phyloP scores from a whole-genome alignment of 2,329 filamentous ascomycete species.

The Thielaviopsis cerberus region DNA sequence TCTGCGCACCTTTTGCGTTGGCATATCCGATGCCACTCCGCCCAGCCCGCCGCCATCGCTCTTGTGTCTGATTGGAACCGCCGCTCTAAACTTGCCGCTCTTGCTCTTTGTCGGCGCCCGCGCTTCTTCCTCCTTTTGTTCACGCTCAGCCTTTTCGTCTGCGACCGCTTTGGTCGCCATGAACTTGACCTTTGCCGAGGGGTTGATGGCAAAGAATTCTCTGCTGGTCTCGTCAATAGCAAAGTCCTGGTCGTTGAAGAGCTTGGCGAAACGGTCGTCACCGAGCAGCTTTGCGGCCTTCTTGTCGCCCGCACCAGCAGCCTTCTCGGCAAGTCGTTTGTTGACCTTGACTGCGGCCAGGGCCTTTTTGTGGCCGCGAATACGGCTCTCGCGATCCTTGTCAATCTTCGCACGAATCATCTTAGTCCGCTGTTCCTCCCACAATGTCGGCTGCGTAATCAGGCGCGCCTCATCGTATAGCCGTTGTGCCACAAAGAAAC shows the following conservation, averaged over 20 bases:
- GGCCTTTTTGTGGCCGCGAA: constrained; percentile 75
- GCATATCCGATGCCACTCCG: neutral
- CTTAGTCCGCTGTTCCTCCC: constrained; percentile 81
- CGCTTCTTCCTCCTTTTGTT: constrained; percentile 17
- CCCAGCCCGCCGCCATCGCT: constrained; percentile 9
- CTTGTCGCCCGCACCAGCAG: constrained; percentile 36
- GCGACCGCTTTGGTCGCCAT: constrained; percentile 7
- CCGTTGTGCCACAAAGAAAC: constrained; percentile 89
- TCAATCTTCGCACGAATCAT: constrained; percentile 88
- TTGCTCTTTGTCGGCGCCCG: constrained; percentile 5
- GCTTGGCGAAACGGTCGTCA: constrained; percentile 67
- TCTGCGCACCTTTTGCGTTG: constrained; percentile 7
- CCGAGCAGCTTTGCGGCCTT: constrained; percentile 44
- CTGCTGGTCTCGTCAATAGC: constrained; percentile 72
- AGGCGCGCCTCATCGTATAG: constrained; percentile 87
- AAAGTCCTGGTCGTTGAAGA: constrained; percentile 91
- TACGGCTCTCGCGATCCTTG: constrained; percentile 87
- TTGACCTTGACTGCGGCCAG: constrained; percentile 63
- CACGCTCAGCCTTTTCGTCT: constrained; percentile 27
- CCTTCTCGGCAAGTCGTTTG: constrained; percentile 57
- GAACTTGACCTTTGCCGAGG: constrained; percentile 40
- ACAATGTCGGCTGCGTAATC: constrained; percentile 84
- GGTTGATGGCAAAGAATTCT: constrained; percentile 79
- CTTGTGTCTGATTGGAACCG: constrained; percentile 11
- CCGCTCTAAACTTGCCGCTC: constrained; percentile 7